These are phyloP conservation scores for Taphrina sp. DNA, from an alignment of 1,139 yeast species.

Conservation along the genomic window DNA sequence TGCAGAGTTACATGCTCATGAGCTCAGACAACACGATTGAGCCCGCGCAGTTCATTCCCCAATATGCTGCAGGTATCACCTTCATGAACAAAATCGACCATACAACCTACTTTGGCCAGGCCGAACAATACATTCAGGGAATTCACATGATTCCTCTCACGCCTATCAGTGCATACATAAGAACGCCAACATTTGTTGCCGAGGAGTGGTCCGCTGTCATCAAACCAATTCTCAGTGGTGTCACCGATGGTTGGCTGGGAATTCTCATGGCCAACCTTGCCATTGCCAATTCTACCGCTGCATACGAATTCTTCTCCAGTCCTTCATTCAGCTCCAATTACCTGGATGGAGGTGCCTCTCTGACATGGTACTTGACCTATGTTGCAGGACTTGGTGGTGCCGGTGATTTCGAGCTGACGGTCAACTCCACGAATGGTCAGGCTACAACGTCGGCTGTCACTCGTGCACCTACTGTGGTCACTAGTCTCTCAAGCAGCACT, in stretches of 20 bases:
- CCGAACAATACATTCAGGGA: slow-evolving; percentile 82
- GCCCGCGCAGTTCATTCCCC: slow-evolving; percentile 57
- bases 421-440: neutral
- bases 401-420: slow-evolving; percentile 4
- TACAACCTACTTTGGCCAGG: slow-evolving; percentile 82
- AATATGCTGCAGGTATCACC: slow-evolving; percentile 69
- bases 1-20: slow-evolving; percentile 63
- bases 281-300: slow-evolving; percentile 60
- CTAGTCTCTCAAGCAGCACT: neutral
- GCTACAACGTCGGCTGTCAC: neutral
- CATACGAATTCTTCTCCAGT: slow-evolving; percentile 68
- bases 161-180: slow-evolving; percentile 73
- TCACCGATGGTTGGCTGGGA: slow-evolving; percentile 85
- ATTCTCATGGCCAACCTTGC: slow-evolving; percentile 64
- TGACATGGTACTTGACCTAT: slow-evolving; percentile 85
- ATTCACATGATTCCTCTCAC: slow-evolving; percentile 92
- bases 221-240: slow-evolving; percentile 50
- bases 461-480: neutral
- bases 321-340: slow-evolving; percentile 50
- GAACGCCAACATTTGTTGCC: slow-evolving; percentile 65
- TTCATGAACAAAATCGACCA: slow-evolving; percentile 61
- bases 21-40: slow-evolving; percentile 57
- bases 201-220: slow-evolving; percentile 75
- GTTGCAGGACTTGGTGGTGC: slow-evolving; percentile 54
- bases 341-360: slow-evolving; percentile 84